These are phyloP conservation scores for Pontederia crassipes DNA, from an alignment of 176 grass and related monocot species.

Conservation along the genomic window DNA sequence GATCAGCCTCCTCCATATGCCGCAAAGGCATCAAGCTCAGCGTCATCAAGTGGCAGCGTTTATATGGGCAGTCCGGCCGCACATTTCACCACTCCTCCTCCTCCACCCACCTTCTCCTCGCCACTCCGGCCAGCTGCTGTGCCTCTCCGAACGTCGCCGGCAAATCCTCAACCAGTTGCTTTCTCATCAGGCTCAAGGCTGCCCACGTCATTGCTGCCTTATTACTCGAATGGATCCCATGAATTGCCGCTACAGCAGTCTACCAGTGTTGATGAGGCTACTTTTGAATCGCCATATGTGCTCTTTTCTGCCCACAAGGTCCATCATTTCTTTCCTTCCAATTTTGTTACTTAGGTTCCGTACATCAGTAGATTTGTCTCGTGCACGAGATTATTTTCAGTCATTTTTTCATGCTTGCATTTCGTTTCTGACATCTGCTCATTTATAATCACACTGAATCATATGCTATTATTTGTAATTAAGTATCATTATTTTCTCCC, in stretches of 20 bases:
- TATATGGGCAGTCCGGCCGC: constrained; percentile 6
- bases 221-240: constrained; percentile 55
- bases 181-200: constrained; percentile 33
- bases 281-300: constrained; percentile 66
- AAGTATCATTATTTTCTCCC: too few relatives aligned
- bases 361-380: too few relatives aligned
- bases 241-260: constrained; percentile 26
- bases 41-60: constrained; percentile 3
- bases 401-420: too few relatives aligned
- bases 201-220: constrained; percentile 50
- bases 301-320: constrained; percentile 96
- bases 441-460: too few relatives aligned
- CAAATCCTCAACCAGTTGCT: constrained; percentile 36
- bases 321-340: too few relatives aligned
- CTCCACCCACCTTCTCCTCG: constrained; percentile 78
- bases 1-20: constrained; percentile 1
- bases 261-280: constrained; percentile 32
- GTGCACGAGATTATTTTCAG: too few relatives aligned
- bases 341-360: too few relatives aligned
- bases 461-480: too few relatives aligned
- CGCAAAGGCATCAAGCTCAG: constrained; percentile 11
- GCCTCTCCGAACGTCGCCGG: constrained; percentile 60
- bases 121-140: constrained; percentile 67
- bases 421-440: too few relatives aligned
- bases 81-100: constrained; percentile 82